phyloP scores from a whole-genome alignment of 345 rosid species.

The Salix purpurea region DNA sequence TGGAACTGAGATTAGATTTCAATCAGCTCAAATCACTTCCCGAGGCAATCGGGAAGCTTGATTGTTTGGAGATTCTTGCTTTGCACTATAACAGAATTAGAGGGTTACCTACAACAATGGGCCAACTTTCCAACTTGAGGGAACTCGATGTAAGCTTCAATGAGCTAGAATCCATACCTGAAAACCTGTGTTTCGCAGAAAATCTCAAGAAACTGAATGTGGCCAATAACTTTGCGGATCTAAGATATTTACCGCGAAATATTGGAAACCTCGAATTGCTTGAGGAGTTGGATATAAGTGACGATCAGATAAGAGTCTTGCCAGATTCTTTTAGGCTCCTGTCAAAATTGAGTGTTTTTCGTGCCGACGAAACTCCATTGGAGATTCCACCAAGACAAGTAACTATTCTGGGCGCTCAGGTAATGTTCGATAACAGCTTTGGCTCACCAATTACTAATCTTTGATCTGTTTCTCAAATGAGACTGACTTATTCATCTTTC shows the following conservation, averaged over 20 bases:
- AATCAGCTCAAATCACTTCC: constrained; percentile 63
- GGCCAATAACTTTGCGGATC: constrained; percentile 60
- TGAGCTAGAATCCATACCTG: constrained; percentile 53
- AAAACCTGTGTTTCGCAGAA: constrained; percentile 45
- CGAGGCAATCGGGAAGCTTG: constrained; percentile 58
- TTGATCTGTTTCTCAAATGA: neutral
- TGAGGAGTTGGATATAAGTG: constrained; percentile 68
- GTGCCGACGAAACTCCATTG: constrained; percentile 55
- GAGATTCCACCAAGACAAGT: constrained; percentile 59
- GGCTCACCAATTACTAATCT: neutral
- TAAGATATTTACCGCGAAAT: constrained; percentile 53
- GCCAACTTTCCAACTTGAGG: constrained; percentile 44
- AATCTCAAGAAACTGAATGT: constrained; percentile 52
- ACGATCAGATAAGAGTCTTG: constrained; percentile 47
- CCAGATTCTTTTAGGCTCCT: constrained; percentile 55
- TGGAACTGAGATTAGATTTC: constrained; percentile 57
- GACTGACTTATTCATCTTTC: neutral
- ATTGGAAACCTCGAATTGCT: constrained; percentile 69
- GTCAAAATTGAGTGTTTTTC: constrained; percentile 43
- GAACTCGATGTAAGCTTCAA: constrained; percentile 73
- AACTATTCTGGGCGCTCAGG: constrained; percentile 53
- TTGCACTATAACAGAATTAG: constrained; percentile 55
- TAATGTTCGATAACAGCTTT: constrained; percentile 17
- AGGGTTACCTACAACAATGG: constrained; percentile 57
- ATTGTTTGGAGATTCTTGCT: constrained; percentile 45